phyloP scores from a whole-genome alignment of 2,329 filamentous ascomycete species.

The Alternaria sp. region DNA sequence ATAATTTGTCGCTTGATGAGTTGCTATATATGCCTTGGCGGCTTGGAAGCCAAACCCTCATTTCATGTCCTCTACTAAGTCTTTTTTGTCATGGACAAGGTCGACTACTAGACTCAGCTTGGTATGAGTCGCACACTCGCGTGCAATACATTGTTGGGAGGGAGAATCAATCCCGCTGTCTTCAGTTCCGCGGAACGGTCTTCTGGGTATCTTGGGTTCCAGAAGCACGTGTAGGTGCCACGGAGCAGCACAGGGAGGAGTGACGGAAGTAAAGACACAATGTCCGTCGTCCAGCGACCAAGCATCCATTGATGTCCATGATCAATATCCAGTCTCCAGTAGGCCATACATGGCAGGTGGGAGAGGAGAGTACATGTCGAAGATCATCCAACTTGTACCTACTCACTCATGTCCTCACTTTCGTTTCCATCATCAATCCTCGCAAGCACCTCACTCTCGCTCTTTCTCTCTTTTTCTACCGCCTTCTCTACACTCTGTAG shows the following conservation, averaged over 20 bases:
- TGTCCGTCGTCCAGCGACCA: not conserved
- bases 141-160: not conserved
- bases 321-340: not conserved
- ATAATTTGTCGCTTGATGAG: not conserved
- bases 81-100: not conserved
- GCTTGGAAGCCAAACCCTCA: not conserved
- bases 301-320: not conserved
- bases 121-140: not conserved
- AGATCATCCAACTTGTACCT: not conserved
- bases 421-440: conserved; percentile 26
- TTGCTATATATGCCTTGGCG: not conserved
- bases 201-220: not conserved
- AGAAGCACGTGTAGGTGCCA: not conserved
- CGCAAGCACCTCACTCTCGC: conserved; percentile 28
- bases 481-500: conserved; percentile 37
- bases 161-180: not conserved
- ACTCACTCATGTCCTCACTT: conserved; percentile 38
- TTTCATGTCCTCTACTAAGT: not conserved
- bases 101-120: not conserved
- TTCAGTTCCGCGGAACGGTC: not conserved
- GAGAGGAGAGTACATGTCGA: not conserved
- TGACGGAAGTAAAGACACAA: not conserved
- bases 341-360: not conserved
- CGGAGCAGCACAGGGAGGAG: not conserved
- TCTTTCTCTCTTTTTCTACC: conserved; percentile 33